Percentiles rank a stretch among this genome's conserved stretches.
phyloP scores from a whole-genome alignment of 345 rosid species.

The Mercurialis annua region DNA sequence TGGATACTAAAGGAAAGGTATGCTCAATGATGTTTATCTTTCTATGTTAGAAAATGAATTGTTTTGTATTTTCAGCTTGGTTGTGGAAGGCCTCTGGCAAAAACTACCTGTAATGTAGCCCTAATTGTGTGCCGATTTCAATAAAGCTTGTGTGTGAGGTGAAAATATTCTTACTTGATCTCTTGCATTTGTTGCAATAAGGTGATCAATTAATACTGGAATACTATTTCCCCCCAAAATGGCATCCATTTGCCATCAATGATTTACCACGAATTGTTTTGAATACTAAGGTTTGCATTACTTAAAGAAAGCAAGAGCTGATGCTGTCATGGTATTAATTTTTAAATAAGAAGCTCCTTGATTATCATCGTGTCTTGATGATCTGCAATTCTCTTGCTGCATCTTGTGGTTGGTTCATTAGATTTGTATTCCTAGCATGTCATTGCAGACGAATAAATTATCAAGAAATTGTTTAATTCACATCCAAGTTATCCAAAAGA shows the following conservation, averaged over 20 bases:
- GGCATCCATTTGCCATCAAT: not conserved
- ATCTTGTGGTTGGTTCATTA: not conserved
- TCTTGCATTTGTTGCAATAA: not conserved
- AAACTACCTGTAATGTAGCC: not conserved
- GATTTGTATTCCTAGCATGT: not conserved
- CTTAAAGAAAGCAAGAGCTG: not conserved
- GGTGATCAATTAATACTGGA: not conserved
- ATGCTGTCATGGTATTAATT: not conserved
- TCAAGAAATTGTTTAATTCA: not conserved
- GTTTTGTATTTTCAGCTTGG: not conserved
- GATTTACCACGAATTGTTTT: not conserved
- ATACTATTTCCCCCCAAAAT: not conserved
- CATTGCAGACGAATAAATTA: not conserved
- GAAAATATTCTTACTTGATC: not conserved
- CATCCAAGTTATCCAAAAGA: not conserved
- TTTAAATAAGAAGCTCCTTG: not conserved
- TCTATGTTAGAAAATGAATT: not conserved
- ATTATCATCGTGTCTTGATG: not conserved
- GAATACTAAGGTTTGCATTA: not conserved
- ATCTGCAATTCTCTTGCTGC: not conserved
- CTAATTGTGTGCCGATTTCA: not conserved
- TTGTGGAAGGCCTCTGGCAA: not conserved
- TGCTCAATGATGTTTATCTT: slow-evolving; percentile 6
- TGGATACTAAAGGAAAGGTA: slow-evolving; percentile 83
- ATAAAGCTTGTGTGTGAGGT: not conserved